Evolutionary conservation across 257 asterid species (phyloP).

Genomic region (Orobanche coerulescens): DNA sequence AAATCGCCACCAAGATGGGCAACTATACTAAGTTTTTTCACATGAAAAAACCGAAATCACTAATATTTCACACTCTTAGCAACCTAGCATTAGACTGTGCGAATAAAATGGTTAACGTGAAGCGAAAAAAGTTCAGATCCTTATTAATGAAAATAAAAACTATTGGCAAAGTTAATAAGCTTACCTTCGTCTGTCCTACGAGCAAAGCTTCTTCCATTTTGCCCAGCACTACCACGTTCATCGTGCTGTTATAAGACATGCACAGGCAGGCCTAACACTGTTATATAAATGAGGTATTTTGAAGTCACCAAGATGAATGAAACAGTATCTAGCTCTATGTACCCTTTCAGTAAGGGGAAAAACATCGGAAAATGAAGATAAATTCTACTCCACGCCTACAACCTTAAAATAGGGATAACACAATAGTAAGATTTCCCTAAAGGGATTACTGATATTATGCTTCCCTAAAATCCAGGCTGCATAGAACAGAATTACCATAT

Average conservation of each 20-base stretch:
- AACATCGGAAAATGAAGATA: not conserved
- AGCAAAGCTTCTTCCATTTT: slow-evolving; percentile 46
- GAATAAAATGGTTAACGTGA: not conserved
- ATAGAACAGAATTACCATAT: not conserved
- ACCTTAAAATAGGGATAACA: not conserved
- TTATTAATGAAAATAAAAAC: not conserved
- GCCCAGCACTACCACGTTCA: slow-evolving; percentile 56
- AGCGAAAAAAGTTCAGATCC: not conserved
- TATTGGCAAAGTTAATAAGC: not conserved
- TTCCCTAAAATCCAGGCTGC: not conserved
- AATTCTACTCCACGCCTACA: not conserved
- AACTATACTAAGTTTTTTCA: too few species aligned
- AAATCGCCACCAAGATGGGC: too few species aligned
- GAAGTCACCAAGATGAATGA: not conserved
- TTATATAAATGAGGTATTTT: slow-evolving; percentile 30
- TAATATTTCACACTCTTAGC: too few species aligned
- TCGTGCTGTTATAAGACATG: slow-evolving; percentile 82
- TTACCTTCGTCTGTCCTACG: slow-evolving; percentile 44
- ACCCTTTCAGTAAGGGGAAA: not conserved
- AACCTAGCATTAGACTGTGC: too few species aligned
- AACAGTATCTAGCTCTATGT: not conserved
- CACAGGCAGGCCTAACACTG: slow-evolving; percentile 68
- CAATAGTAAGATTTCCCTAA: not conserved
- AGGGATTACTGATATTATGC: not conserved
- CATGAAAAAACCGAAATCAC: too few species aligned